A percentile compares a stretch with the other conserved stretches of the same genome.
Conservation (phyloP, 2,329 filamentous ascomycete species). For the Penicillium sp. region DNA sequence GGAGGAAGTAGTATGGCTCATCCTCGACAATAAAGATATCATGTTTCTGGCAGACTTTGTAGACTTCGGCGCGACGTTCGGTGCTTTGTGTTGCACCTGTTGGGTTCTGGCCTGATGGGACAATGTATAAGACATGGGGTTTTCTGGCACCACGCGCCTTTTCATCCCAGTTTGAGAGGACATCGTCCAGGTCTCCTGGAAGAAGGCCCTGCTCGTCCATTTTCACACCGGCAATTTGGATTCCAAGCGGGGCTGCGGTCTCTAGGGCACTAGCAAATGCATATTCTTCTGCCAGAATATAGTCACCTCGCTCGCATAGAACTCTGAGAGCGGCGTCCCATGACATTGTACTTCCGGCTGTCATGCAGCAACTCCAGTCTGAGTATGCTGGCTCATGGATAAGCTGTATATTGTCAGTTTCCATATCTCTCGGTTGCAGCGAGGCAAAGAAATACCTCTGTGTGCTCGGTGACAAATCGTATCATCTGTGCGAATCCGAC, state of each 20-base stretch:
- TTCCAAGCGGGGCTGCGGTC: slow-evolving; percentile 59
- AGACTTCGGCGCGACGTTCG: slow-evolving; percentile 66
- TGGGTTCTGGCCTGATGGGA: slow-evolving; percentile 83
- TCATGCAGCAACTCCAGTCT: slow-evolving; percentile 84
- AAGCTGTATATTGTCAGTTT: slow-evolving; percentile 44
- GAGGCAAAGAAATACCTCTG: slow-evolving; percentile 53
- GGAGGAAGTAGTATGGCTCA: slow-evolving; percentile 91
- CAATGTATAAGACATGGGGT: slow-evolving; percentile 65
- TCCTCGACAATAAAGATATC: slow-evolving; percentile 86
- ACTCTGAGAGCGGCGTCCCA: slow-evolving; percentile 81
- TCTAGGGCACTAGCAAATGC: slow-evolving; percentile 77
- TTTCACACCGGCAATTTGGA: slow-evolving; percentile 57
- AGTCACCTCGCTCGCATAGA: slow-evolving; percentile 72
- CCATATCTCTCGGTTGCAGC: neutral
- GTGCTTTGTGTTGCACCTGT: slow-evolving; percentile 76
- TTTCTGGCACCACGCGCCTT: slow-evolving; percentile 55
- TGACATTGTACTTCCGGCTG: slow-evolving; percentile 78
- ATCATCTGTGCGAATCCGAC: slow-evolving; percentile 81
- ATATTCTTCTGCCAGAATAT: slow-evolving; percentile 82
- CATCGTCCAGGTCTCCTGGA: slow-evolving; percentile 57
- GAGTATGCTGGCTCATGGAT: slow-evolving; percentile 81
- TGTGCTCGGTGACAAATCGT: slow-evolving; percentile 90
- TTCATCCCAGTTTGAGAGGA: slow-evolving; percentile 64
- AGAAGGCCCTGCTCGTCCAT: slow-evolving; percentile 66
- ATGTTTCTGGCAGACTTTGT: slow-evolving; percentile 75